Conservation (phyloP, 169 alveolate genomes). For the Babesia caballi region DNA sequence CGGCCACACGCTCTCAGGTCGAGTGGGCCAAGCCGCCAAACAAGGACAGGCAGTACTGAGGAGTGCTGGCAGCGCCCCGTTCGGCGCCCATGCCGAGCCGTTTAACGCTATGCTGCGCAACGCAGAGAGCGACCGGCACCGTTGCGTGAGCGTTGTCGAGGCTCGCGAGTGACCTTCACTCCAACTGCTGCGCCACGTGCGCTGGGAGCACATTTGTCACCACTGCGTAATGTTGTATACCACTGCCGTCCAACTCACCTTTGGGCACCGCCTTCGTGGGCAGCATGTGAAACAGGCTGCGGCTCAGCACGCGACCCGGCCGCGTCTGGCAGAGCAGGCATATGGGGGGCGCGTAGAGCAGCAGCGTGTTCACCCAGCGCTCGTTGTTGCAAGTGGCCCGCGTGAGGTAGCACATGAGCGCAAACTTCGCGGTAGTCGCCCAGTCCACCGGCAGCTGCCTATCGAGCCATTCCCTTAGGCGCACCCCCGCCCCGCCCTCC, state of each 20-base stretch:
- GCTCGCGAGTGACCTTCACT: too few species aligned
- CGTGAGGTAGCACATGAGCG: constrained; percentile 33
- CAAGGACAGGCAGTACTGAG: constrained; percentile 55
- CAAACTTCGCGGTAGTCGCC: constrained; percentile 3
- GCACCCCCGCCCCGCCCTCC: not conserved
- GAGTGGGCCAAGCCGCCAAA: constrained; percentile 84
- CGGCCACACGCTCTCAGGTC: constrained; percentile 60
- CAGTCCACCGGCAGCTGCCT: constrained; percentile 46
- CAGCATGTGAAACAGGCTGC: constrained; percentile 44
- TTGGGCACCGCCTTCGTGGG: constrained; percentile 32
- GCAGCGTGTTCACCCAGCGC: not conserved
- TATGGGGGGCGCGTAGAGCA: constrained; percentile 26
- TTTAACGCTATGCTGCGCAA: too few species aligned
- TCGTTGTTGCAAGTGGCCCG: constrained; percentile 24
- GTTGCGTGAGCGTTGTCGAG: not conserved
- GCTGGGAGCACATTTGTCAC: constrained; percentile 32
- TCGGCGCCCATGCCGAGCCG: too few species aligned
- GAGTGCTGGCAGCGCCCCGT: not conserved
- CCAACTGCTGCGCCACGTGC: constrained; percentile 34
- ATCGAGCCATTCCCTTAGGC: not conserved
- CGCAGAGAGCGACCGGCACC: not conserved
- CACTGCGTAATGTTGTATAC: constrained; percentile 9
- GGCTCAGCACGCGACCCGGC: constrained; percentile 15
- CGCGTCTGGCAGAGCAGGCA: constrained; percentile 14
- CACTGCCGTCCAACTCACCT: constrained; percentile 4